Base-by-base conservation (phyloP, 305 asterid species). In the Fraxinus ornus region DNA sequence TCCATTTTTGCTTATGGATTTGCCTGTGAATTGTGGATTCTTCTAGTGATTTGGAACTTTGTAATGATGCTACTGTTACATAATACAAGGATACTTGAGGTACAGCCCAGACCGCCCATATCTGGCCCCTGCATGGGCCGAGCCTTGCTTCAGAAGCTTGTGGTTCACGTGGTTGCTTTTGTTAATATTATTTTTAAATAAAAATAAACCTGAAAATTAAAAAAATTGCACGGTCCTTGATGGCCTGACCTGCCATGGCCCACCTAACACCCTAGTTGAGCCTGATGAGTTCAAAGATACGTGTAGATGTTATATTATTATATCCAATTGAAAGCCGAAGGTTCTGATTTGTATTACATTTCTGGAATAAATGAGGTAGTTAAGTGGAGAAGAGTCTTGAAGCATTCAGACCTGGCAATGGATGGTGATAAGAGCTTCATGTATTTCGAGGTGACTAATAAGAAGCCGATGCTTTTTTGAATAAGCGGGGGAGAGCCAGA, bases 271-370 rank as follows among this genome's bases (percentile, higher is more conserved):
- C 32, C 74, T 66, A 28, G 6, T 26, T 66, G 74, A 66, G 37
- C n/a, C n/a, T 26, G 74, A 66, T 4, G 35, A 66, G 37, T 66
- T 9, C n/a, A 57, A 57, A 57, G 28, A 57, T 57, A 19, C 12
- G 19, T 36, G 12, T 36, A 26, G 77, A 32, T 77, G 76, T 66
- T 24, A 80, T 52, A 77, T 49, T 68, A 47, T 22, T 28, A 52
- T 70, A 47, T 66, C 82, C 74, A 52, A 52, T 28, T 49, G 79
- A 36, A 83, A 75, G 72, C 32, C 17, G 2, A 24, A 64, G 33
- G 28, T 19, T 76, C 49, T 41, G 35, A 30, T 37, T 76, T 33
- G 19, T 35, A 24, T 76, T 64, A 77, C 44, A 8, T 64, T 76
- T 62, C 35, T 75, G 33, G 41, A 75, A 39, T 37, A 49, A 52